Conservation (phyloP, 768 basidiomycete genomes). For the Hortiboletus flavorubellus region DNA sequence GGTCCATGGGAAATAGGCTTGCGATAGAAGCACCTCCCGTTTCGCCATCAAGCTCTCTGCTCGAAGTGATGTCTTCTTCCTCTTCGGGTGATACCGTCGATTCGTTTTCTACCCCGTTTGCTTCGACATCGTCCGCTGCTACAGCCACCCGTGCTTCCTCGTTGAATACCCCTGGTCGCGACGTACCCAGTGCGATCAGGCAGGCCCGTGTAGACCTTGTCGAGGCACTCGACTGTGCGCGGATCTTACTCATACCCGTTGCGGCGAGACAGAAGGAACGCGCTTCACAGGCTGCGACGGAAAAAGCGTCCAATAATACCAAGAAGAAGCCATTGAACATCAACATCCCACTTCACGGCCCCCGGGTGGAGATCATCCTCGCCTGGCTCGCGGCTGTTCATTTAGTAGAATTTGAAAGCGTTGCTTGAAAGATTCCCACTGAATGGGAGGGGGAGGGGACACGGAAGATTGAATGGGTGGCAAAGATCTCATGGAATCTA, state of each 20-base stretch:
- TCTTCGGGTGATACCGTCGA: constrained; percentile 24
- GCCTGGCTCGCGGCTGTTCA: constrained; percentile 85
- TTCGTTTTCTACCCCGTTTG: constrained; percentile 7
- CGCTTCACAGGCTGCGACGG: constrained; percentile 48
- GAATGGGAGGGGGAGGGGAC: background rate
- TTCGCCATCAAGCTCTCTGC: constrained; percentile 21
- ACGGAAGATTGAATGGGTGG: background rate
- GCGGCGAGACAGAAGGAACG: constrained; percentile 59
- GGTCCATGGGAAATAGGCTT: constrained; percentile 38
- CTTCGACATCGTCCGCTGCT: constrained; percentile 25
- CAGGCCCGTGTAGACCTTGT: constrained; percentile 39
- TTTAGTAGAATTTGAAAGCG: constrained; percentile 63
- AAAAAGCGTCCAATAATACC: constrained; percentile 35
- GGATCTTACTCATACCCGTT: constrained; percentile 73
- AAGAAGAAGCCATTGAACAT: constrained; percentile 65
- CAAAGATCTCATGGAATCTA: constrained; percentile 18
- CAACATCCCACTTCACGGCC: constrained; percentile 82
- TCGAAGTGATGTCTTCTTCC: constrained; percentile 24
- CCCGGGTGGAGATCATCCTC: constrained; percentile 79
- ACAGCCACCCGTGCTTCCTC: constrained; percentile 15
- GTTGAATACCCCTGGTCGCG: constrained; percentile 26
- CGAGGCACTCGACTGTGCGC: constrained; percentile 61
- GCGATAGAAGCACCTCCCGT: constrained; percentile 38
- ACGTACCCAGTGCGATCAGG: constrained; percentile 11
- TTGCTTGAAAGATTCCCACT: constrained; percentile 17